Percentiles rank a stretch among this genome's conserved stretches.
Conservation (phyloP, 2,329 filamentous ascomycete genomes). For the Alternaria sp. region DNA sequence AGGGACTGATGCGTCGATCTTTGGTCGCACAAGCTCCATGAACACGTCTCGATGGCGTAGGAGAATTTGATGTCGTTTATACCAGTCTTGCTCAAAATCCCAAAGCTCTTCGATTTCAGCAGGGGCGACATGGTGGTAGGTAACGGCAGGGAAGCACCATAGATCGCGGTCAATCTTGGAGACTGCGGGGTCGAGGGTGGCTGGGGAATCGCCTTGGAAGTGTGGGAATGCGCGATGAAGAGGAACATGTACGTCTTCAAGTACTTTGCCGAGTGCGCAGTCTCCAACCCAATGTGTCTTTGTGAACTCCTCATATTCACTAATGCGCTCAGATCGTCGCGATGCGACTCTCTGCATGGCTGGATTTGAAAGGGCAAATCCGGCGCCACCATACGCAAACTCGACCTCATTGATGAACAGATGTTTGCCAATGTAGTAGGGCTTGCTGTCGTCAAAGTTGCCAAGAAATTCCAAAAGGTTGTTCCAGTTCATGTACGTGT, state of each 20-base stretch:
- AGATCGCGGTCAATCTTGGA: slow-evolving; percentile 48
- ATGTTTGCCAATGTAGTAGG: slow-evolving; percentile 56
- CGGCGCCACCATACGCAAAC: slow-evolving; percentile 58
- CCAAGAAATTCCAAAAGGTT: slow-evolving; percentile 53
- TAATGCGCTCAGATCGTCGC: slow-evolving; percentile 40
- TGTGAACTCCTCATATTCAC: slow-evolving; percentile 50
- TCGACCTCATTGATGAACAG: slow-evolving; percentile 55
- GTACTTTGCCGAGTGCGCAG: slow-evolving; percentile 49
- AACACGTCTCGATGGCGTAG: slow-evolving; percentile 52
- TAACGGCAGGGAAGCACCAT: slow-evolving; percentile 57
- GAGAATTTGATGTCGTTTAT: slow-evolving; percentile 43
- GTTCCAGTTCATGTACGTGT: slow-evolving; percentile 50
- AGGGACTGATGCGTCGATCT: slow-evolving; percentile 32
- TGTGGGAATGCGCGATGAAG: slow-evolving; percentile 55
- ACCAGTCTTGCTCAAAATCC: slow-evolving; percentile 53
- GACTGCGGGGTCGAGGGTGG: slow-evolving; percentile 51
- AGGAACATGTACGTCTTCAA: slow-evolving; percentile 48
- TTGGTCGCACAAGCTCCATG: slow-evolving; percentile 43
- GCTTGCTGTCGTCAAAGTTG: slow-evolving; percentile 50
- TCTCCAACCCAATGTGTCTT: slow-evolving; percentile 52
- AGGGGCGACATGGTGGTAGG: slow-evolving; percentile 52
- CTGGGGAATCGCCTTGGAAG: slow-evolving; percentile 57
- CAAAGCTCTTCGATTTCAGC: slow-evolving; percentile 51
- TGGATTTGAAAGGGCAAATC: slow-evolving; percentile 55
- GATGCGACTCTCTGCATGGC: slow-evolving; percentile 50